Percentiles rank a stretch among this genome's conserved stretches.
phyloP scores from a whole-genome alignment of 2,329 filamentous ascomycete species.

The Arthrocladium fulminans region DNA sequence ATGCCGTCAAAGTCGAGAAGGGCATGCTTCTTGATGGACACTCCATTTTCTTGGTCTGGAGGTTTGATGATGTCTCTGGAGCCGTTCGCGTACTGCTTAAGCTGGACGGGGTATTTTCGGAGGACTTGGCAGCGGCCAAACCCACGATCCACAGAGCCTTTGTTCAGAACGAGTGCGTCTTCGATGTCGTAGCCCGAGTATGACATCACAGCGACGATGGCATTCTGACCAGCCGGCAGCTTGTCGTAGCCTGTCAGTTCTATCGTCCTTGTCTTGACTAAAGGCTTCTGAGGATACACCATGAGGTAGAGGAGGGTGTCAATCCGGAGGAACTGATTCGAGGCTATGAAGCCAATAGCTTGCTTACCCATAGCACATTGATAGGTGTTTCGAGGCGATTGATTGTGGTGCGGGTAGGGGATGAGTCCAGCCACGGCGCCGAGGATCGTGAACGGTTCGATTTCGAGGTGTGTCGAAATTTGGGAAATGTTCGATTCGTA shows the following conservation, averaged over 20 bases:
- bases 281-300: constrained; percentile 93
- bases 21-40: constrained; percentile 58
- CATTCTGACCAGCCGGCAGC: constrained; percentile 91
- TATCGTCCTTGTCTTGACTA: constrained; percentile 96
- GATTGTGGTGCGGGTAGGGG: constrained; percentile 97
- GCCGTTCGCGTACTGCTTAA: constrained; percentile 84
- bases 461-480: constrained; percentile 87
- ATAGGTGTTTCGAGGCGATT: constrained; percentile 96
- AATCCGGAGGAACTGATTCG: constrained; percentile 95
- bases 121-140: constrained; percentile 98
- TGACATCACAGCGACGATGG: constrained; percentile 97
- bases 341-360: constrained; percentile 95
- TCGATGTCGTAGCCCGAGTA: constrained; percentile 99
- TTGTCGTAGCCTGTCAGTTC: constrained; percentile 96
- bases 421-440: constrained; percentile 94
- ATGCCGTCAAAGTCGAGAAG: constrained; percentile 79
- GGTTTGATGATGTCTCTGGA: constrained; percentile 51
- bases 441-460: constrained; percentile 93
- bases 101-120: constrained; percentile 77
- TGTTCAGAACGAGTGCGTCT: constrained; percentile 93
- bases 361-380: constrained; percentile 99
- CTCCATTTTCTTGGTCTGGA: constrained; percentile 55
- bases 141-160: constrained; percentile 86
- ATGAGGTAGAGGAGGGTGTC: constrained; percentile 93
- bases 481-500: constrained; percentile 76